These are phyloP conservation scores for Cryptococcus sp. DNA, from an alignment of 1,284 basidiomycete genomes.

Conservation along the genomic window DNA sequence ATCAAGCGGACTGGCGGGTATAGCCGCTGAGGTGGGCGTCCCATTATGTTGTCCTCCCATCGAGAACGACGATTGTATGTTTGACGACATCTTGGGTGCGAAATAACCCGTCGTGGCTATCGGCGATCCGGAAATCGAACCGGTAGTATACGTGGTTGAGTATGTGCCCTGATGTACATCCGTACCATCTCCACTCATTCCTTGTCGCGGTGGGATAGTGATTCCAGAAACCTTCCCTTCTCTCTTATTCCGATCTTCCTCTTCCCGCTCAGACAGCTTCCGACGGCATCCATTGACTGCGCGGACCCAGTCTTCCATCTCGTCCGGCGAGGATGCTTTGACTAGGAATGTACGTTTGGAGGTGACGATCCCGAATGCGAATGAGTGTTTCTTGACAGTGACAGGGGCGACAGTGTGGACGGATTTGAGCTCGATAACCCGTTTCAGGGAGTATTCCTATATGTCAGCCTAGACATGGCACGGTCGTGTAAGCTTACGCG, in stretches of 20 bases:
- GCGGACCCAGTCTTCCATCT: slow-evolving; percentile 78
- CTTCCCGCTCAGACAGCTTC: slow-evolving; percentile 53
- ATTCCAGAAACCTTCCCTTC: slow-evolving; percentile 8
- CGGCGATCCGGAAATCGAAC: slow-evolving; percentile 9
- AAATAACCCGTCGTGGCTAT: slow-evolving; percentile 9
- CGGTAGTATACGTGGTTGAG: slow-evolving; percentile 14
- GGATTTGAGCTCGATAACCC: slow-evolving; percentile 80
- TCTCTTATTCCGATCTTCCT: slow-evolving; percentile 23
- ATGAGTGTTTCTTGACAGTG: slow-evolving; percentile 79
- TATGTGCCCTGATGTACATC: slow-evolving; percentile 20
- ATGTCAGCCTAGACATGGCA: slow-evolving; percentile 1
- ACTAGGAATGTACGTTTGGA: slow-evolving; percentile 90
- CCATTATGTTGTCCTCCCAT: background rate
- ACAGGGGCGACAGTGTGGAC: slow-evolving; percentile 88
- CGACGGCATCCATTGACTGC: slow-evolving; percentile 74
- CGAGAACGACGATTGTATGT: background rate
- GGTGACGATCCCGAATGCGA: slow-evolving; percentile 90
- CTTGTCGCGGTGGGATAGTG: slow-evolving; percentile 6
- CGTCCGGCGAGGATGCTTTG: slow-evolving; percentile 65
- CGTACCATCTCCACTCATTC: slow-evolving; percentile 15
- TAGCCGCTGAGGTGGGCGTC: background rate
- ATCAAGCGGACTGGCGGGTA: slow-evolving; percentile 15
- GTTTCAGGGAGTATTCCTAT: slow-evolving; percentile 81
- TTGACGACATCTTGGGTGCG: background rate
- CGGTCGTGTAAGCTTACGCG: slow-evolving; percentile 41